These are phyloP conservation scores for Ogataea nonfermentans DNA, from an alignment of 805 yeast species.

Conservation along the genomic window DNA sequence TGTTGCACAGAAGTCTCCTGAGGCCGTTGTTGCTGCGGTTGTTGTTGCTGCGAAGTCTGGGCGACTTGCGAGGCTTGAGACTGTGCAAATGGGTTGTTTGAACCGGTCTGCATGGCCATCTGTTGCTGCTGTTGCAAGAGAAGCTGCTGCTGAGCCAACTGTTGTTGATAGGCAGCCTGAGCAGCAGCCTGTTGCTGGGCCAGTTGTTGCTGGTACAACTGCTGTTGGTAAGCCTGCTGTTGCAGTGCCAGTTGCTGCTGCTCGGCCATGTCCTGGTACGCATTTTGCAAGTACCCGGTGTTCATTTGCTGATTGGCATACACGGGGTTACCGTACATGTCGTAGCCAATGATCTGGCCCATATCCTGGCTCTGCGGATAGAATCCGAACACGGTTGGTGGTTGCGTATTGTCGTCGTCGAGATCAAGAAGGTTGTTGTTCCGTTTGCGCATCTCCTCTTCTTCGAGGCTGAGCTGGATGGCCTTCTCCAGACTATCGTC, in stretches of 20 bases:
- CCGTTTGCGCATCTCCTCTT: constrained; percentile 61
- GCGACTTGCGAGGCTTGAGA: constrained; percentile 7
- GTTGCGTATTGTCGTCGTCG: constrained; percentile 40
- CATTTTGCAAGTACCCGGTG: constrained; percentile 53
- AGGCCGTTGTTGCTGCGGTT: constrained; percentile 25
- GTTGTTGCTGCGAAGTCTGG: constrained; percentile 15
- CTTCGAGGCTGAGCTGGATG: constrained; percentile 68
- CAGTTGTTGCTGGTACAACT: constrained; percentile 26
- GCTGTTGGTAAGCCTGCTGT: constrained; percentile 24
- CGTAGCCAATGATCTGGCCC: constrained; percentile 41
- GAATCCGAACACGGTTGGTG: constrained; percentile 31
- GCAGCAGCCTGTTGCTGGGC: constrained; percentile 22
- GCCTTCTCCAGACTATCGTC: constrained; percentile 70
- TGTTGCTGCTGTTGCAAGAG: constrained; percentile 32
- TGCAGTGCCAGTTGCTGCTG: constrained; percentile 23
- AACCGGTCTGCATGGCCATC: constrained; percentile 38
- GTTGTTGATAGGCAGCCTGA: constrained; percentile 25
- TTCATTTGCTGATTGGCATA: constrained; percentile 49
- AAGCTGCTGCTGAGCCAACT: constrained; percentile 23
- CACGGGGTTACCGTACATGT: constrained; percentile 68
- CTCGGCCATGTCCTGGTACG: constrained; percentile 34
- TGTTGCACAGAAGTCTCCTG: constrained; percentile 28
- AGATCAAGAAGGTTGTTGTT: constrained; percentile 54
- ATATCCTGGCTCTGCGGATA: constrained; percentile 27
- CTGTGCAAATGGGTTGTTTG: constrained; percentile 38